Conservation (phyloP, 176 grass and related monocot genomes). For the maize (Zea mays) region DNA sequence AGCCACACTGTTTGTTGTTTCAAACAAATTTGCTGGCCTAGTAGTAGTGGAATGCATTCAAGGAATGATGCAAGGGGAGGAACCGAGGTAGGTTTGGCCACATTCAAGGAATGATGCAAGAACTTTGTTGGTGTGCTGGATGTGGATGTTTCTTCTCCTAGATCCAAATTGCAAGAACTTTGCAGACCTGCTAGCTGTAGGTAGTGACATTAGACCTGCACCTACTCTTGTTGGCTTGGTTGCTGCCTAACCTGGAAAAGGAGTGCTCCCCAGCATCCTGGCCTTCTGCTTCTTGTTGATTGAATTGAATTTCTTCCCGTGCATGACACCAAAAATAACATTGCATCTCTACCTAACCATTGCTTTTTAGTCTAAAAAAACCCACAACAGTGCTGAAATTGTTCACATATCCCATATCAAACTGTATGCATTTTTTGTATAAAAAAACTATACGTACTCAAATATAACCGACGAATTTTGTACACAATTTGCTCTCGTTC, state of each 20-base stretch:
- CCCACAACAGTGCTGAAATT: too few species aligned
- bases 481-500: too few species aligned
- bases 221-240: background rate
- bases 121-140: background rate
- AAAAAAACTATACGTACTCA: too few species aligned
- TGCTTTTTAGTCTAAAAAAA: background rate
- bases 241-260: constrained; percentile 13
- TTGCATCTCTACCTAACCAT: constrained; percentile 2
- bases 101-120: background rate
- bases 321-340: background rate
- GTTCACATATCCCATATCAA: too few species aligned
- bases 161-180: background rate
- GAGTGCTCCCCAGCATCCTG: too few species aligned
- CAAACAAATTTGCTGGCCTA: background rate
- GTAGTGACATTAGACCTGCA: background rate
- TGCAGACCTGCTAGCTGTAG: too few species aligned
- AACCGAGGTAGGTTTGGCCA: too few species aligned
- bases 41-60: background rate
- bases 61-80: too few species aligned
- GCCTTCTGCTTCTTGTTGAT: background rate
- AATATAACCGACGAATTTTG: too few species aligned
- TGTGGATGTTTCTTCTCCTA: background rate
- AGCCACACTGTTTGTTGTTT: background rate
- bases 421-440: too few species aligned
- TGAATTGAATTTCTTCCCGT: too few species aligned